Evolutionary conservation across 1,284 basidiomycete species (phyloP), one percentile per base, ranked within the genome.

Genomic region (Naganishia albida): DNA sequence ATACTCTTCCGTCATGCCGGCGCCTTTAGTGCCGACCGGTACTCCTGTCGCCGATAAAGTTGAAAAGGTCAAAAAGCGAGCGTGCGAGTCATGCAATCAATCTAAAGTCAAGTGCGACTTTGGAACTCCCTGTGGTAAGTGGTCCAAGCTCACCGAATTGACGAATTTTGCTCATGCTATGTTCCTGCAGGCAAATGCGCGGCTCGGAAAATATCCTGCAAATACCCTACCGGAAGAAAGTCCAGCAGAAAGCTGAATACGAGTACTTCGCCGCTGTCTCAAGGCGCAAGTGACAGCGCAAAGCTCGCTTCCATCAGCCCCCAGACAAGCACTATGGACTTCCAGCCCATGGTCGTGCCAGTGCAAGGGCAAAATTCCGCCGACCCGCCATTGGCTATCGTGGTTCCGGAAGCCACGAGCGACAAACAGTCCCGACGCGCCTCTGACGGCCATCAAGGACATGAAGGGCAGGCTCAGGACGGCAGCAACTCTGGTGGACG

Each of bases 81-180:
- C 78, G 0, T 92, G 90, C 74, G 90, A 92, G 77, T 89, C 92
- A 72, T 93, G 90, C 73, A 89, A 91, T 65, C 86, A 88, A 72
- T 84, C 85, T 10, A 88, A 86, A 72, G 81, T 91, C 10, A 87
- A 88, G 0, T 93, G 90, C 72, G 89, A 91, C 72, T 88, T 88
- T 52, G 84, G 84, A 62, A 88, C 88, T 72, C 90, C 90, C 0
- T 93, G 90, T 72, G 72, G 88, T 85, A 44, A 71, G 78, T 75
- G 63, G 40, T 56, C 56, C 63, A 43, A 68, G 52, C 20, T 25
- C 3, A 13, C 13, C 10, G 23, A 23, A 7, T 66, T 44, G 20
- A 20, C 26, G 23, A 30, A 23, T 40, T 16, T 69, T 72, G 53
- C 70, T 63, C 10, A n/a, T 1, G 18, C 34, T 16, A 38, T 54